Percentiles rank a stretch among this genome's conserved stretches.
Conservation (phyloP, 306 rosid species). For the Prunus mume region DNA sequence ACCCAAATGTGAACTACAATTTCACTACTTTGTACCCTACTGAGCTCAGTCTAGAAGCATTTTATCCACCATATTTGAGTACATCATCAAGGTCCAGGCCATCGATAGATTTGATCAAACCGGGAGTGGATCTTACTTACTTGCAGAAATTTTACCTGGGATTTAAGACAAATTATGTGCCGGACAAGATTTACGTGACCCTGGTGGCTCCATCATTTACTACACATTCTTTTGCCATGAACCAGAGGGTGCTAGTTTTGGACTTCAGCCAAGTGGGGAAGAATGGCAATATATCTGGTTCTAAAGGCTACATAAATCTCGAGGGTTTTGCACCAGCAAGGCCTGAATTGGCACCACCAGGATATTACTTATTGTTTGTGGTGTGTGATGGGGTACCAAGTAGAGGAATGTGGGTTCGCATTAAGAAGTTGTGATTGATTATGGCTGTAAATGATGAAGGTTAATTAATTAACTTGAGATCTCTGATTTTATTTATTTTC, state of each 20-base stretch:
- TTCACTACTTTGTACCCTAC: constrained; percentile 34
- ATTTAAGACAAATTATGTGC: neutral
- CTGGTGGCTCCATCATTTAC: constrained; percentile 68
- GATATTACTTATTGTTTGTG: constrained; percentile 31
- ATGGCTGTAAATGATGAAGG: no score
- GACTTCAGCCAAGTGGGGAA: constrained; percentile 4
- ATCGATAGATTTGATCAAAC: constrained; percentile 10
- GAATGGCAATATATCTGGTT: neutral
- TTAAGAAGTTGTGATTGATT: neutral
- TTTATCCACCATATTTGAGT: constrained; percentile 27
- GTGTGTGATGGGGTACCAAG: constrained; percentile 33
- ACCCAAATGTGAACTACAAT: constrained; percentile 34
- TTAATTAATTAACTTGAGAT: no score
- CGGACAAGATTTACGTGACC: constrained; percentile 8
- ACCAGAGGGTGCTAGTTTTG: constrained; percentile 54
- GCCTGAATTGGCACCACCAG: constrained; percentile 31
- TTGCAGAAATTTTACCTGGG: constrained; percentile 4
- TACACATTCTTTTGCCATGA: constrained; percentile 70
- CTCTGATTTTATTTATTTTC: no score
- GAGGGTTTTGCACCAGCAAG: constrained; percentile 27
- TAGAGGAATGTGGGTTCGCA: constrained; percentile 28
- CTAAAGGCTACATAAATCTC: neutral
- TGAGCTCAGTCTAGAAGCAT: constrained; percentile 31
- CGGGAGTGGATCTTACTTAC: constrained; percentile 13
- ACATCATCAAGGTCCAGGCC: constrained; percentile 15